phyloP scores from a whole-genome alignment of 176 grass and related monocot species.

The Oryza meyeriana region DNA sequence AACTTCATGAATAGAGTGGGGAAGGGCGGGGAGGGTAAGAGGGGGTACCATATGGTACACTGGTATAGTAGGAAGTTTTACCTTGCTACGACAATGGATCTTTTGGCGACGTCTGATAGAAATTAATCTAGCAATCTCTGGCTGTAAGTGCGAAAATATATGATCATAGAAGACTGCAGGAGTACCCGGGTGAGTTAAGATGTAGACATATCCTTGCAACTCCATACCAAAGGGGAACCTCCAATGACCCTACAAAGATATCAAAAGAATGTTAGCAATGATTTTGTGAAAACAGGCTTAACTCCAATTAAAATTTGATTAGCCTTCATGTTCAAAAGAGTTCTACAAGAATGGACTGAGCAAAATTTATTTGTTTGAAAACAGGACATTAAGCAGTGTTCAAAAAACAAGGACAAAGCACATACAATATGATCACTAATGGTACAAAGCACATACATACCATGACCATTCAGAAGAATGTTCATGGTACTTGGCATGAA shows the following conservation, averaged over 20 bases:
- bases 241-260: conserved; percentile 85
- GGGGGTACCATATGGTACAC: neutral
- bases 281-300: neutral
- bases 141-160: conserved; percentile 74
- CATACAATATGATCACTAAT: neutral
- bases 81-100: conserved; percentile 89
- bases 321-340: conserved; percentile 14
- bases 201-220: conserved; percentile 98
- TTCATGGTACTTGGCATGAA: neutral
- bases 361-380: neutral
- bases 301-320: neutral
- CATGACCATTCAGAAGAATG: too few species aligned
- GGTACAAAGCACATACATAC: neutral
- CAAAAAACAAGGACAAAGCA: neutral
- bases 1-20: neutral
- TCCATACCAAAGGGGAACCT: conserved; percentile 93
- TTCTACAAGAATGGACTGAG: neutral
- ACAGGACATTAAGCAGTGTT: neutral
- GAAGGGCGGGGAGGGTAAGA: neutral
- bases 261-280: conserved; percentile 2
- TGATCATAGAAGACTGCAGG: conserved; percentile 95
- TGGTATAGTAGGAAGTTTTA: conserved; percentile 7
- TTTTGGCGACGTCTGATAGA: conserved; percentile 51
- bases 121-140: conserved; percentile 74
- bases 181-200: conserved; percentile 94